These are phyloP conservation scores for Chlorophyllum brunneum DNA, from an alignment of 768 basidiomycete genomes.

Conservation along the genomic window DNA sequence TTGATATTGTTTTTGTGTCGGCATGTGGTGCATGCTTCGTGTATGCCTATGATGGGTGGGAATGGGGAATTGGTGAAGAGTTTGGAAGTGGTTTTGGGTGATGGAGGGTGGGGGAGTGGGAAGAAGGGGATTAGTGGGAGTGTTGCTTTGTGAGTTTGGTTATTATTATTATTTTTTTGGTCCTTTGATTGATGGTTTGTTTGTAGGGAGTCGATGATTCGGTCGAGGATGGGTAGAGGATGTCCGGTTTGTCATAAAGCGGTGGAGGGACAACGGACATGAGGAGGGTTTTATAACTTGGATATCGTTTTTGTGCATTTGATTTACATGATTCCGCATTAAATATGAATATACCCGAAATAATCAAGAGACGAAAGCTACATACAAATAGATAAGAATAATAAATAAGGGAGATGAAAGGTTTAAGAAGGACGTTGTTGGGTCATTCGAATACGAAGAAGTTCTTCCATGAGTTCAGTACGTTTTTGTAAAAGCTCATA, in stretches of 20 bases:
- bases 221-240: slow-evolving; percentile 12
- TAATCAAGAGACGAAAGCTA: too few relatives aligned
- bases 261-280: slow-evolving; percentile 9
- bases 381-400: neutral
- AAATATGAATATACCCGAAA: too few relatives aligned
- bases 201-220: slow-evolving; percentile 17
- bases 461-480: slow-evolving; percentile 10
- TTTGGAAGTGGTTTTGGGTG: slow-evolving; percentile 11
- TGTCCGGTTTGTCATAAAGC: slow-evolving; percentile 17
- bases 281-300: neutral
- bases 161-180: neutral
- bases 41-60: slow-evolving; percentile 62
- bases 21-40: slow-evolving; percentile 81
- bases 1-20: slow-evolving; percentile 80
- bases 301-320: neutral
- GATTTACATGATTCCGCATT: too few relatives aligned
- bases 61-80: slow-evolving; percentile 33
- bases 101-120: slow-evolving; percentile 28
- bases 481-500: slow-evolving; percentile 4
- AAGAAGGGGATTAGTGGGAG: slow-evolving; percentile 56
- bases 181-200: neutral
- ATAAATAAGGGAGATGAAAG: neutral
- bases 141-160: slow-evolving; percentile 72
- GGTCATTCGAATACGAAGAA: slow-evolving; percentile 8
- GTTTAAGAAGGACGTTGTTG: neutral